phyloP scores from a whole-genome alignment of 257 asterid species.

The Datura wrightii region DNA sequence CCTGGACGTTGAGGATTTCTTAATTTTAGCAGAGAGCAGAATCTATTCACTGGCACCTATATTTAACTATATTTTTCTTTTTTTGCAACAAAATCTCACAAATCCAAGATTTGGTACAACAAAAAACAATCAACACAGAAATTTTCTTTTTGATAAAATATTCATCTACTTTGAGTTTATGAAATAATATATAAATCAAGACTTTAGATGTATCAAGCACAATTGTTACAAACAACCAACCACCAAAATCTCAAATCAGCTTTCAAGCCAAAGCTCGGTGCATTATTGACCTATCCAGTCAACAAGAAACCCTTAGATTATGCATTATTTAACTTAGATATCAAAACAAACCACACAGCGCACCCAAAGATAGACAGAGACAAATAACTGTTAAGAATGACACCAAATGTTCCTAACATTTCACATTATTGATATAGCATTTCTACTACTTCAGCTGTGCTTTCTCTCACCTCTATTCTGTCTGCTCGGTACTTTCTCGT shows the following conservation, averaged over 20 bases:
- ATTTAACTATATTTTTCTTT: not conserved
- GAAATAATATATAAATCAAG: not conserved
- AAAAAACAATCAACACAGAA: not conserved
- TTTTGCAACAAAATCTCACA: not conserved
- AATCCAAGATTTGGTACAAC: not conserved
- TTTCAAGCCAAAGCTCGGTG: not conserved
- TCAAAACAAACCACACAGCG: not conserved
- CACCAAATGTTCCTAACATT: not conserved
- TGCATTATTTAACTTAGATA: not conserved
- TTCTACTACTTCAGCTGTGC: conserved; percentile 21
- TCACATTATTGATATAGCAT: not conserved
- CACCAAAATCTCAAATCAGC: not conserved
- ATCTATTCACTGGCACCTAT: not conserved
- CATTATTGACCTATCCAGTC: not conserved
- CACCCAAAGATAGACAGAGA: not conserved
- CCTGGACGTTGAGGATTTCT: not conserved
- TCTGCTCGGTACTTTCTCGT: not conserved
- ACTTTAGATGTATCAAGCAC: not conserved
- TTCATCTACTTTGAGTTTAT: not conserved
- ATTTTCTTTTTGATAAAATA: not conserved
- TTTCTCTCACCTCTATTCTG: not conserved
- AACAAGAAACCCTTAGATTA: not conserved
- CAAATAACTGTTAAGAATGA: not conserved
- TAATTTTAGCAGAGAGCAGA: not conserved
- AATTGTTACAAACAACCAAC: not conserved